Evolutionary conservation across 352 stramenopile genomes (phyloP).

Genomic region (Phytophthora citrophthora): DNA sequence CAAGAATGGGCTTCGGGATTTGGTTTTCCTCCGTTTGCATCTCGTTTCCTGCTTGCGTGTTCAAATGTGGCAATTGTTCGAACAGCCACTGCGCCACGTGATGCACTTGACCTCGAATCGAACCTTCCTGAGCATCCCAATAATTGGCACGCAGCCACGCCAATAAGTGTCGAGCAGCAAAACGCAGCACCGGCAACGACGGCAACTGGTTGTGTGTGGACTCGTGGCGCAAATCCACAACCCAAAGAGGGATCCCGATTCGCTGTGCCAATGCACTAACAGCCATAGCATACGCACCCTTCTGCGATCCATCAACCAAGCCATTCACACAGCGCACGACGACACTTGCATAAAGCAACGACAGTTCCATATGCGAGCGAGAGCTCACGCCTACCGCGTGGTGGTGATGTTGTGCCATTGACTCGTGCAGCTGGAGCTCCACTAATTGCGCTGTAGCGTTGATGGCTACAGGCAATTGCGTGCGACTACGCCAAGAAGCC

Average conservation of each 20-base stretch:
- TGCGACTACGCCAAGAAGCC: conserved; percentile 70
- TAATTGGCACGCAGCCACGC: conserved; percentile 90
- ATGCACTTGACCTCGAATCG: conserved; percentile 56
- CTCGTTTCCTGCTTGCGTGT: not conserved
- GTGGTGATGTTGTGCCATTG: conserved; percentile 67
- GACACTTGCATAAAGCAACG: conserved; percentile 65
- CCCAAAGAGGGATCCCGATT: conserved; percentile 93
- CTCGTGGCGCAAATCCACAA: conserved; percentile 94
- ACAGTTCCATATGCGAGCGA: conserved; percentile 83
- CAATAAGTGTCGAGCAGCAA: conserved; percentile 87
- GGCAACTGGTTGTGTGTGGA: conserved; percentile 94
- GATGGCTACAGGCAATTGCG: conserved; percentile 80
- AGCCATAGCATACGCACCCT: conserved; percentile 73
- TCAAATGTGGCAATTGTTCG: conserved; percentile 33
- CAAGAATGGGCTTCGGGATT: conserved; percentile 22
- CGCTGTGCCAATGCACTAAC: conserved; percentile 83
- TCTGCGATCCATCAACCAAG: conserved; percentile 82
- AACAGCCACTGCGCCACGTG: conserved; percentile 47
- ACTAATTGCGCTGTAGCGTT: conserved; percentile 78
- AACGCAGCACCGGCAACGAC: conserved; percentile 86
- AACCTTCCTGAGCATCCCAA: conserved; percentile 80
- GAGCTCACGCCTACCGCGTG: conserved; percentile 73
- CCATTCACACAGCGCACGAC: conserved; percentile 88
- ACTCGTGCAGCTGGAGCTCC: conserved; percentile 78
- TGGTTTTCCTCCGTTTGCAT: conserved; percentile 5